Percentiles rank a stretch among this genome's conserved stretches.
Evolutionary conservation across 2,329 filamentous ascomycete species (phyloP).

Genomic region (Beauveria caledonica): DNA sequence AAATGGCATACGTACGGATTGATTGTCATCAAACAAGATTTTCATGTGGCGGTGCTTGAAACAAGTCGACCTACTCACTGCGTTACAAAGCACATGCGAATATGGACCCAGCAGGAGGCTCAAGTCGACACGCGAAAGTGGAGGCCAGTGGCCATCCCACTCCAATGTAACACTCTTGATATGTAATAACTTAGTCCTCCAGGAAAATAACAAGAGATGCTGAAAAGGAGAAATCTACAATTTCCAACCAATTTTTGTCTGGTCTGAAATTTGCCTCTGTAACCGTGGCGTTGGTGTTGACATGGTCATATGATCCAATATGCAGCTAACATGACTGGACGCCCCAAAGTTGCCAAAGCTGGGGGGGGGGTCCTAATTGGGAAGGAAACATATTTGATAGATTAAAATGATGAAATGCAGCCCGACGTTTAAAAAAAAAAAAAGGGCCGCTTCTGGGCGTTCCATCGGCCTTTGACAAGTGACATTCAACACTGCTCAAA

Average conservation of each 20-base stretch:
- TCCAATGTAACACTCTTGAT: background rate
- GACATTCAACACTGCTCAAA: background rate
- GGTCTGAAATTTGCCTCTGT: background rate
- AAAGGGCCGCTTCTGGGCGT: background rate
- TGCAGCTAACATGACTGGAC: background rate
- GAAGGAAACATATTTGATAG: constrained; percentile 3
- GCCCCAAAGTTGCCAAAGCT: background rate
- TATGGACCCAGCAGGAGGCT: background rate
- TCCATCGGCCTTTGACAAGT: background rate
- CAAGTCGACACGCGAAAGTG: constrained; percentile 3
- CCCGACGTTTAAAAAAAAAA: background rate
- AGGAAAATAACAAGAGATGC: background rate
- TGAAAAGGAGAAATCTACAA: no score
- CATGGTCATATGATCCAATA: background rate
- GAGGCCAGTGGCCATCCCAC: constrained; percentile 2
- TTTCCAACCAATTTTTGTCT: no score
- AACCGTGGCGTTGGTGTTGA: background rate
- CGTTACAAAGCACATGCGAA: no score
- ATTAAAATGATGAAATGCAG: background rate
- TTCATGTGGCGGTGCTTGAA: background rate
- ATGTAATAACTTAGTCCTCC: background rate
- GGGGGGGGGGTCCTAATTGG: background rate
- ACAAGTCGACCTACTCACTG: no score
- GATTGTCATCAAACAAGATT: background rate
- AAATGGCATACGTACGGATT: background rate